Conservation (phyloP, 2,329 filamentous ascomycete species). For the Fulvia fulva region DNA sequence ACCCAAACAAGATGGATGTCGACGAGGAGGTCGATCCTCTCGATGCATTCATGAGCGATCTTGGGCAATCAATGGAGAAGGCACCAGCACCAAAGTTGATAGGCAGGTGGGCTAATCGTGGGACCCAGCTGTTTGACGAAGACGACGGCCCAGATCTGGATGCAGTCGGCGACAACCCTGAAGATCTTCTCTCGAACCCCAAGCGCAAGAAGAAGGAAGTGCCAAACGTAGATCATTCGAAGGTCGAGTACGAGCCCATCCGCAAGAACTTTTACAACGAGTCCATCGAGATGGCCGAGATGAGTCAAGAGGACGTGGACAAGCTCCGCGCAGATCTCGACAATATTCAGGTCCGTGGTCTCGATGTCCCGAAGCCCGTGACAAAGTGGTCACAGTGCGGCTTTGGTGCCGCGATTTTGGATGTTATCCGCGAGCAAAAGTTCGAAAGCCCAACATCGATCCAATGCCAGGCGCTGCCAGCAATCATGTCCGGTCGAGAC, state of each 20-base stretch:
- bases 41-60: constrained; percentile 91
- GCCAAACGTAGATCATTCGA: constrained; percentile 79
- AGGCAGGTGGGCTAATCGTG: constrained; percentile 53
- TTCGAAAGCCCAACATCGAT: constrained; percentile 91
- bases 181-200: constrained; percentile 60
- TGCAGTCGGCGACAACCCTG: constrained; percentile 59
- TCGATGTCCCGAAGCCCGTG: constrained; percentile 86
- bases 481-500: constrained; percentile 93
- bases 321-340: constrained; percentile 83
- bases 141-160: constrained; percentile 67
- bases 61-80: constrained; percentile 50
- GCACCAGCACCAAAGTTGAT: constrained; percentile 32
- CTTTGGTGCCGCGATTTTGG: constrained; percentile 77
- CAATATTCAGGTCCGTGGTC: constrained; percentile 87
- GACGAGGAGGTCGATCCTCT: constrained; percentile 79
- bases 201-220: constrained; percentile 92
- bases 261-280: constrained; percentile 95
- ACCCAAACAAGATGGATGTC: constrained; percentile 33
- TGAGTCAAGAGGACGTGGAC: constrained; percentile 79
- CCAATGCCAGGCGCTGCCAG: constrained; percentile 89
- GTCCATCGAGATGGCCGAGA: constrained; percentile 73
- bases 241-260: constrained; percentile 79
- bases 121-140: constrained; percentile 84
- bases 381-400: constrained; percentile 97
- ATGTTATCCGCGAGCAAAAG: constrained; percentile 75